Evolutionary conservation across 2,329 filamentous ascomycete genomes (phyloP).

Genomic region (Aureobasidium musti): DNA sequence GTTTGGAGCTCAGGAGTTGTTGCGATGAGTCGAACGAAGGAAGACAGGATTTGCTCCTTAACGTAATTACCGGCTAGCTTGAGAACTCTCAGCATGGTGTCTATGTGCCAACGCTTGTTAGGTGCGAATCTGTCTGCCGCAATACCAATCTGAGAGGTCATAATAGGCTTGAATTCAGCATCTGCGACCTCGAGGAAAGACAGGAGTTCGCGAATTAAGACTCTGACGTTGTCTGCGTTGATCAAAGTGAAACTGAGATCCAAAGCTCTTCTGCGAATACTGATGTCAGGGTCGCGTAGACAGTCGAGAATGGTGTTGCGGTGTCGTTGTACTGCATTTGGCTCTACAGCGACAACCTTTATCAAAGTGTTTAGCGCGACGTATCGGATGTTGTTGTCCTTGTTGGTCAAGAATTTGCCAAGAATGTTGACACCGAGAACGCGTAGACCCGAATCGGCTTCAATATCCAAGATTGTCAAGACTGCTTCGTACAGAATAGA

Average conservation of each 20-base stretch:
- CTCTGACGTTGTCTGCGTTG: slow-evolving; percentile 92
- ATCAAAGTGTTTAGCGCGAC: slow-evolving; percentile 96
- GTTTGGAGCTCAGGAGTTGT: slow-evolving; percentile 94
- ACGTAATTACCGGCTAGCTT: slow-evolving; percentile 95
- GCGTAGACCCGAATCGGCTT: slow-evolving; percentile 90
- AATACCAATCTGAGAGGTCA: slow-evolving; percentile 97
- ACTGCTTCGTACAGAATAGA: slow-evolving; percentile 98
- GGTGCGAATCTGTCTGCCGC: slow-evolving; percentile 94
- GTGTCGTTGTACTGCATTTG: slow-evolving; percentile 94
- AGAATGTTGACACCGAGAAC: slow-evolving; percentile 97
- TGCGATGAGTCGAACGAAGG: slow-evolving; percentile 92
- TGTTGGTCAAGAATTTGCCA: slow-evolving; percentile 96
- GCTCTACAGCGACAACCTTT: slow-evolving; percentile 97
- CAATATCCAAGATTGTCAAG: slow-evolving; percentile 94
- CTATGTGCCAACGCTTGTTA: slow-evolving; percentile 97
- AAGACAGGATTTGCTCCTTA: slow-evolving; percentile 96
- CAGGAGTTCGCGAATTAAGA: slow-evolving; percentile 87
- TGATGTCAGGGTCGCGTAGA: slow-evolving; percentile 94
- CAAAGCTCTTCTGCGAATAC: slow-evolving; percentile 90
- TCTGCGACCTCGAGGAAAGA: slow-evolving; percentile 97
- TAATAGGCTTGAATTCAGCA: slow-evolving; percentile 97
- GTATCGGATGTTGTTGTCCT: slow-evolving; percentile 99
- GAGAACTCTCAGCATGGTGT: slow-evolving; percentile 93
- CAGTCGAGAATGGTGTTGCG: slow-evolving; percentile 97
- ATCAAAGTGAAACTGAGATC: slow-evolving; percentile 98